phyloP scores from a whole-genome alignment of 2,329 filamentous ascomycete species.

The Tolypocladium sp. region DNA sequence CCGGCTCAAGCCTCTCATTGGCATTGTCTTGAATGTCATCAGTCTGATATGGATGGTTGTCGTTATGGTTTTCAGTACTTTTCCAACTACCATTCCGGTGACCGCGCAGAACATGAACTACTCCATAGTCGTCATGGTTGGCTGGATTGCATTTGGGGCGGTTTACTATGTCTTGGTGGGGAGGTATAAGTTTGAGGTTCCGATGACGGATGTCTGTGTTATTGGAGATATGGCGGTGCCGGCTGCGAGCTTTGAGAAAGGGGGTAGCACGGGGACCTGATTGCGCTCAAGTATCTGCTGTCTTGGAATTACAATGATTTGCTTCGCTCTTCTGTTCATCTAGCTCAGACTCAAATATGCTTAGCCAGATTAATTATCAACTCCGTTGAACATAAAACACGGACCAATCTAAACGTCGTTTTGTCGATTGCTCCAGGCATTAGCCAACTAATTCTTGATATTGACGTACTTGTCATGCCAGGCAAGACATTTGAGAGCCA shows the following conservation, averaged over 20 bases:
- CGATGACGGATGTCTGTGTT: constrained; percentile 2
- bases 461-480: too few species aligned
- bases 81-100: constrained; percentile 30
- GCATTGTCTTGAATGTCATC: constrained; percentile 27
- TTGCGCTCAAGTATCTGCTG: too few species aligned
- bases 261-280: too few species aligned
- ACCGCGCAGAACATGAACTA: constrained; percentile 38
- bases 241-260: not conserved
- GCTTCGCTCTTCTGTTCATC: too few species aligned
- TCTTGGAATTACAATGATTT: too few species aligned
- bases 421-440: too few species aligned
- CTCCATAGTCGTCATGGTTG: constrained; percentile 29
- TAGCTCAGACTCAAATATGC: too few species aligned
- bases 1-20: constrained; percentile 20
- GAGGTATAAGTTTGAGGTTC: constrained; percentile 16
- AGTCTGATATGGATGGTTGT: constrained; percentile 32
- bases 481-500: too few species aligned
- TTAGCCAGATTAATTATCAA: too few species aligned
- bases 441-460: too few species aligned
- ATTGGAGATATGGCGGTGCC: not conserved
- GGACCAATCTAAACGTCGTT: too few species aligned
- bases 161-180: constrained; percentile 20
- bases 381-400: too few species aligned
- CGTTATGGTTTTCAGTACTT: constrained; percentile 34
- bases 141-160: constrained; percentile 24